A percentile compares a stretch with the other conserved stretches of the same genome.
phyloP scores from a whole-genome alignment of 2,329 filamentous ascomycete genomes.

The Emericellopsis cladophorae region DNA sequence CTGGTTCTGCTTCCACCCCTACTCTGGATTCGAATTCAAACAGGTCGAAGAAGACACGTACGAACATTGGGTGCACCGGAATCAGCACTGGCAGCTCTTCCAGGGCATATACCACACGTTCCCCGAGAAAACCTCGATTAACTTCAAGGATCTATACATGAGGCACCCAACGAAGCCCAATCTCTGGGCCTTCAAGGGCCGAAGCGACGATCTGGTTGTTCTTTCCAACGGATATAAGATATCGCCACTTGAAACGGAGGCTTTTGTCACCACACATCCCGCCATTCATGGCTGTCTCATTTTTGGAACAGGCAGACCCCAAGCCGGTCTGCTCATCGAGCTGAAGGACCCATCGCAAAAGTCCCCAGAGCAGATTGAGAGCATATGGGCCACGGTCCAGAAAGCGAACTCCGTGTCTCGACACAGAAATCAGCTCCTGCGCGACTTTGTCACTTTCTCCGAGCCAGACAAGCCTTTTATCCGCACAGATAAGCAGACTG shows the following conservation, averaged over 20 bases:
- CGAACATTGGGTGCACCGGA: constrained; percentile 15
- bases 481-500: background rate
- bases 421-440: background rate
- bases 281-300: background rate
- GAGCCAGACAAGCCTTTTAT: background rate
- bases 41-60: constrained; percentile 14
- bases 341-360: background rate
- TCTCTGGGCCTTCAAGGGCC: background rate
- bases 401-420: background rate
- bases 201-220: background rate
- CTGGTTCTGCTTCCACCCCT: constrained; percentile 19
- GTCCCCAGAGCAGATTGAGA: background rate
- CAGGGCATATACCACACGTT: background rate
- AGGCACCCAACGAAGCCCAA: background rate
- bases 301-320: background rate
- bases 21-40: constrained; percentile 19
- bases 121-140: background rate
- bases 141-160: background rate
- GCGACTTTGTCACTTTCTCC: background rate
- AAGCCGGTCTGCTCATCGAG: background rate
- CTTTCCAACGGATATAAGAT: background rate
- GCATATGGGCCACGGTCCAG: background rate
- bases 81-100: background rate
- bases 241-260: background rate
- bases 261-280: background rate